Conservation (phyloP, 306 rosid species). For the Ammopiptanthus mongolicus region DNA sequence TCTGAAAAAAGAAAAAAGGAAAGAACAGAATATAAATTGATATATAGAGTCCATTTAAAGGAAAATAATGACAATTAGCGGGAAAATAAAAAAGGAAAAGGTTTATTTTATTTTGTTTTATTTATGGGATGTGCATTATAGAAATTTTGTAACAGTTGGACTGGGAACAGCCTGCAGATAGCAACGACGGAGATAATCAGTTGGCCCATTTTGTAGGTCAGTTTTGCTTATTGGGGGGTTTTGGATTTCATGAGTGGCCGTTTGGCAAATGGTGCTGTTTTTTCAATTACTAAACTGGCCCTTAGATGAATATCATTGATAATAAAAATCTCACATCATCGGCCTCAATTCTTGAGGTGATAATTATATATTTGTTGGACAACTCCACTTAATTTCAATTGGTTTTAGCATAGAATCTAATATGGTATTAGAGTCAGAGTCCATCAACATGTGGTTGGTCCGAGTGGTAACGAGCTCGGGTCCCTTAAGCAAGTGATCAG, state of each 20-base stretch:
- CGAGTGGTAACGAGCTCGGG: too few relatives aligned
- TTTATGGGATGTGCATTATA: background rate
- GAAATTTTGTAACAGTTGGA: conserved; percentile 5
- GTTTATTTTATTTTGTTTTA: background rate
- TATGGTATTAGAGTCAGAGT: too few relatives aligned
- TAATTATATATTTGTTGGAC: too few relatives aligned
- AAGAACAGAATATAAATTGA: background rate
- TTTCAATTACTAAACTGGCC: conserved; percentile 28
- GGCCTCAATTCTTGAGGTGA: too few relatives aligned
- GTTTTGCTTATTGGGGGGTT: conserved; percentile 27
- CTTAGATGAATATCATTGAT: conserved; percentile 11
- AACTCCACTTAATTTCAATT: too few relatives aligned
- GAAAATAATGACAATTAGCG: background rate
- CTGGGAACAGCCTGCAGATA: conserved; percentile 51
- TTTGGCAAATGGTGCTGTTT: background rate
- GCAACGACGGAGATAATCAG: conserved; percentile 48
- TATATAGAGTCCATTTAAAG: background rate
- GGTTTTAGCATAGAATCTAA: too few relatives aligned
- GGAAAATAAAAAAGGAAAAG: background rate
- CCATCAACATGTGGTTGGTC: too few relatives aligned
- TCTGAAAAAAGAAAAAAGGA: background rate
- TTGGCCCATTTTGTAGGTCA: conserved; percentile 52
- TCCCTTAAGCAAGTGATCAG: too few relatives aligned
- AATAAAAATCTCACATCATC: too few relatives aligned
- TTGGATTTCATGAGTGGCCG: conserved; percentile 26